A percentile compares a stretch with the other conserved stretches of the same genome.
Conservation (phyloP, 345 rosid species). For the Odontarrhena argentea region DNA sequence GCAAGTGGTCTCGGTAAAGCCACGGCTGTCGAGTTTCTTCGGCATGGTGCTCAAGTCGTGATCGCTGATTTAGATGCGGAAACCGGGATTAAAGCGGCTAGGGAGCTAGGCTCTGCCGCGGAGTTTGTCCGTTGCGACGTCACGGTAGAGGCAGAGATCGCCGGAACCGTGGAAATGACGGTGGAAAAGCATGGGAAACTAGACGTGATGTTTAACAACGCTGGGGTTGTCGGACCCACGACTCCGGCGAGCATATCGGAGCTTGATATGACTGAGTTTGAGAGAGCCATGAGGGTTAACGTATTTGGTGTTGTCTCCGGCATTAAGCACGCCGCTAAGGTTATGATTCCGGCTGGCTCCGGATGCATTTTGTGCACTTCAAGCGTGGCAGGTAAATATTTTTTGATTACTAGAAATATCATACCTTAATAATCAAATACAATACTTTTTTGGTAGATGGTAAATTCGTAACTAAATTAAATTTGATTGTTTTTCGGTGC, state of each 20-base stretch:
- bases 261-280: conserved; percentile 63
- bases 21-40: conserved; percentile 58
- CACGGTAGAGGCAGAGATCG: conserved; percentile 53
- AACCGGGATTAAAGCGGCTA: conserved; percentile 46
- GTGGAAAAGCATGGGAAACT: conserved; percentile 55
- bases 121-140: conserved; percentile 65
- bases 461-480: too few species aligned
- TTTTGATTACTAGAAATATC: too few species aligned
- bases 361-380: conserved; percentile 80
- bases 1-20: conserved; percentile 85
- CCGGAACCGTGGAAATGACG: conserved; percentile 49
- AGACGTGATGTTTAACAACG: conserved; percentile 77
- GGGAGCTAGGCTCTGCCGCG: conserved; percentile 54
- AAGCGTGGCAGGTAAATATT: conserved; percentile 44
- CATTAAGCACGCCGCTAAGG: conserved; percentile 79
- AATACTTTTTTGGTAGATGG: too few species aligned
- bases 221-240: conserved; percentile 55
- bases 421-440: too few species aligned
- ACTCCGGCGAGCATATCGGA: conserved; percentile 58
- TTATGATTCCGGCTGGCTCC: conserved; percentile 58
- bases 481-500: too few species aligned
- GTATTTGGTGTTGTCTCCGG: conserved; percentile 57
- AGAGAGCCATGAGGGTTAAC: conserved; percentile 58
- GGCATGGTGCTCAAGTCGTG: conserved; percentile 64
- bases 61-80: conserved; percentile 49